Evolutionary conservation across 345 rosid species (phyloP).

Genomic region (Brassica carinata): DNA sequence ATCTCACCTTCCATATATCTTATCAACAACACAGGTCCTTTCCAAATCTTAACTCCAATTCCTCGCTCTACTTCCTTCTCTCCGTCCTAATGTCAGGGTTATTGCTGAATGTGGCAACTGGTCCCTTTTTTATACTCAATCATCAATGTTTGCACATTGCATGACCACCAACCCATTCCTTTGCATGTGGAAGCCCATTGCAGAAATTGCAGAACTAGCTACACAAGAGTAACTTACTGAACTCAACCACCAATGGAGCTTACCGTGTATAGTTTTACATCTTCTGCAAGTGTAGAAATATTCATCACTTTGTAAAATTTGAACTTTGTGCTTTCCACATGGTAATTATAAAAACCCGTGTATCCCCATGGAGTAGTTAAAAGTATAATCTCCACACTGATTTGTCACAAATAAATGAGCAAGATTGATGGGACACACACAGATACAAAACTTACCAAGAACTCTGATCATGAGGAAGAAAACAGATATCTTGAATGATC

Average conservation of each 20-base stretch:
- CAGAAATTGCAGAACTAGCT: constrained; percentile 65
- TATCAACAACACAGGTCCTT: constrained; percentile 53
- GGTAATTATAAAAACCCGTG: too few species aligned
- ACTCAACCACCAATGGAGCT: neutral
- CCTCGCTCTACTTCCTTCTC: constrained; percentile 83
- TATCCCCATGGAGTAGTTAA: neutral
- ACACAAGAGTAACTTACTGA: constrained; percentile 17
- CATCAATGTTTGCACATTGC: neutral
- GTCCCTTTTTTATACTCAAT: constrained; percentile 46
- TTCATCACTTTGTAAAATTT: neutral
- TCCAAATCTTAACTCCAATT: constrained; percentile 86
- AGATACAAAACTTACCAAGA: neutral
- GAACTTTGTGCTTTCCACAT: neutral
- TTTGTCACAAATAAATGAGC: neutral
- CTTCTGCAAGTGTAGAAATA: neutral
- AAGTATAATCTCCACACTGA: neutral
- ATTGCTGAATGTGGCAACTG: constrained; percentile 92
- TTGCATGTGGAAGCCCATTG: constrained; percentile 84
- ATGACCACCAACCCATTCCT: constrained; percentile 1
- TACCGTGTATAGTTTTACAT: too few species aligned
- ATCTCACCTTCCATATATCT: constrained; percentile 8
- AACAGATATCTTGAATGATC: constrained; percentile 1
- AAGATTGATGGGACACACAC: neutral
- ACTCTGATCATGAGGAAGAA: neutral
- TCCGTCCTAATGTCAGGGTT: constrained; percentile 82